Base-by-base conservation (phyloP, 148 eudicot species). In the Diospyros lotus region DNA sequence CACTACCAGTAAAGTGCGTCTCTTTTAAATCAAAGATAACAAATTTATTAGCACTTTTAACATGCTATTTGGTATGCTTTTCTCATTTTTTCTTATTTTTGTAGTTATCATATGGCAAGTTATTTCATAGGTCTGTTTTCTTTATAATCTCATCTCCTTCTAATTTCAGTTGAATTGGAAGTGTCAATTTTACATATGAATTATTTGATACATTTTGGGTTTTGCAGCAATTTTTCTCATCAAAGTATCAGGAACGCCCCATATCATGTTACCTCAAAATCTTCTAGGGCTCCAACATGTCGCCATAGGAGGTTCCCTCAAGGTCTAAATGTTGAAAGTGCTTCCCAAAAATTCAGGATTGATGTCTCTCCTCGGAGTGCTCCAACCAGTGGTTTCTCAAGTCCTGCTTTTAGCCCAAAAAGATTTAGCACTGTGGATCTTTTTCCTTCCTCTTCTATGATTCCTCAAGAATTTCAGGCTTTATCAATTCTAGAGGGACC, bases 341-440 rank as follows among this genome's bases (percentile, higher is more conserved):
- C 51, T 67, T 73, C 77, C 61, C 77, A 60, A 8, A 79, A 76
- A 69, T 81, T 84, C 70, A 75, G 82, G 68, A 38, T 86, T 67
- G 79, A 89, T 78, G 55, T 78, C 72, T 86, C 88, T 41, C 76
- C 80, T 41, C 79, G 82, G 60, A 86, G 98, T 86, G 98, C 98
- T 60, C 98, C 98, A 44, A 69, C 83, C 50, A 88, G 85, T 74
- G 78, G 78, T 42, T 86, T 78, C 66, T 67, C 90, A n/a, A 94
- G 97, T 79, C 98, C 97, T 17, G 61, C 85, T 51, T 85, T 64
- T 71, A 92, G 93, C 86, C 95, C 98, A 76, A 81, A 82, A 79
- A 85, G 86, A 80, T 80, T 77, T 66, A 82, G 79, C 9, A 76
- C 87, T 28, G 84, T 77, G 43, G 88, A 91, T 80, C 28, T 80